phyloP scores from a whole-genome alignment of 2,329 filamentous ascomycete species.

The Aspergillus candidus region DNA sequence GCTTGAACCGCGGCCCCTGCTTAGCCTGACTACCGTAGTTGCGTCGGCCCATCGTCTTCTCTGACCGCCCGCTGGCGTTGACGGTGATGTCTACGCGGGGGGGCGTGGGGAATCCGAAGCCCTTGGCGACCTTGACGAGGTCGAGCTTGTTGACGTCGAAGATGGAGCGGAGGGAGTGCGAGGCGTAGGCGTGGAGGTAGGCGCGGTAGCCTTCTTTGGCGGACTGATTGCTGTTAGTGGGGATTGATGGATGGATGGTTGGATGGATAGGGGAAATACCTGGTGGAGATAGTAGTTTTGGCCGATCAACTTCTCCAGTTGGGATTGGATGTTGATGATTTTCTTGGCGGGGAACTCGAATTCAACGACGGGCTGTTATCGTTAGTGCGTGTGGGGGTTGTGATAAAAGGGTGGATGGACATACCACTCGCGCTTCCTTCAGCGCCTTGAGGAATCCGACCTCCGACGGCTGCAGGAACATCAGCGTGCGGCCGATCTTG shows the following conservation, averaged over 20 bases:
- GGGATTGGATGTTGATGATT: conserved; percentile 82
- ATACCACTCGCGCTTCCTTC: conserved; percentile 71
- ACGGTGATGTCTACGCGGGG: conserved; percentile 74
- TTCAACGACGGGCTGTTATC: conserved; percentile 67
- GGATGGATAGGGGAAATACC: conserved; percentile 33
- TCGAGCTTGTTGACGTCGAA: conserved; percentile 81
- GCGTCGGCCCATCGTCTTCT: conserved; percentile 64
- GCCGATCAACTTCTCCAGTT: conserved; percentile 87
- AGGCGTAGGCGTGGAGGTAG: conserved; percentile 92
- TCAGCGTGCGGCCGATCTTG: conserved; percentile 72
- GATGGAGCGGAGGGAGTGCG: conserved; percentile 72
- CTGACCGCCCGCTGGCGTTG: conserved; percentile 67
- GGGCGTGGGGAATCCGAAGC: conserved; percentile 71
- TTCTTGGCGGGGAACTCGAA: conserved; percentile 92
- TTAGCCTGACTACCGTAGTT: conserved; percentile 71
- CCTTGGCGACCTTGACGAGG: conserved; percentile 75
- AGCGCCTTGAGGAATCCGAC: conserved; percentile 88
- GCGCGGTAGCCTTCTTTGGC: conserved; percentile 72
- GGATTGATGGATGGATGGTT: not conserved
- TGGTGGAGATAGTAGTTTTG: conserved; percentile 98
- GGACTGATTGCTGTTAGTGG: conserved; percentile 36
- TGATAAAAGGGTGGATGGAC: too few relatives aligned
- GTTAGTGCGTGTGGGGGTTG: too few relatives aligned
- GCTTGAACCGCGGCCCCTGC: conserved; percentile 51
- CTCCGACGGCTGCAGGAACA: conserved; percentile 90